A percentile compares a stretch with the other conserved stretches of the same genome.
These are phyloP conservation scores for Alternaria atra DNA, from an alignment of 2,329 filamentous ascomycete species.

Conservation along the genomic window DNA sequence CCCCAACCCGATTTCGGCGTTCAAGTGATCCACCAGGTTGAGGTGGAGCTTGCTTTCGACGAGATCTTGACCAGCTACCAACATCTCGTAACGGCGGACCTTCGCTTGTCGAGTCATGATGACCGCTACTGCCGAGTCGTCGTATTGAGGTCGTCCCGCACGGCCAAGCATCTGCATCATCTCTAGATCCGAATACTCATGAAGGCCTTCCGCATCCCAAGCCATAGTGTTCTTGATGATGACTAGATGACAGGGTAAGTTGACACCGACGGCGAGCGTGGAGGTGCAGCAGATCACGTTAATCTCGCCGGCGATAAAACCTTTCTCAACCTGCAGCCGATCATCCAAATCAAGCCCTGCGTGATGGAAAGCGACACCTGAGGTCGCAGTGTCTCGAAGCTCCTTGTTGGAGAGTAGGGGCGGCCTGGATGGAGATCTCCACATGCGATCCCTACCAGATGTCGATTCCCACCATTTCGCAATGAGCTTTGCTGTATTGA, in stretches of 20 bases:
- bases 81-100: slow-evolving; percentile 72
- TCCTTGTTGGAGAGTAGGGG: slow-evolving; percentile 67
- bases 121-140: slow-evolving; percentile 76
- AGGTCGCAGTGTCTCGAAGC: slow-evolving; percentile 62
- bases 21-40: slow-evolving; percentile 83
- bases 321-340: slow-evolving; percentile 70
- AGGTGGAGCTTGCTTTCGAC: slow-evolving; percentile 81
- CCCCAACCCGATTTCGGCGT: slow-evolving; percentile 81
- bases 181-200: slow-evolving; percentile 83
- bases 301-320: slow-evolving; percentile 75
- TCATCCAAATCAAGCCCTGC: slow-evolving; percentile 75
- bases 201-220: slow-evolving; percentile 63
- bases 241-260: slow-evolving; percentile 83
- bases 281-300: slow-evolving; percentile 87
- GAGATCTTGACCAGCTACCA: slow-evolving; percentile 76
- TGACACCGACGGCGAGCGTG: slow-evolving; percentile 83
- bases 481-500: slow-evolving; percentile 72
- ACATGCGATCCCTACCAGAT: slow-evolving; percentile 63
- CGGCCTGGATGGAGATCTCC: slow-evolving; percentile 66
- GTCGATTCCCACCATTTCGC: slow-evolving; percentile 70
- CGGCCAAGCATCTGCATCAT: slow-evolving; percentile 92
- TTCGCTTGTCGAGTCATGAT: slow-evolving; percentile 79
- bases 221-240: slow-evolving; percentile 81
- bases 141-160: slow-evolving; percentile 84
- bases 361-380: slow-evolving; percentile 84